These are phyloP conservation scores for Pichia gijzeniarum DNA, from an alignment of 805 yeast species.

Conservation along the genomic window DNA sequence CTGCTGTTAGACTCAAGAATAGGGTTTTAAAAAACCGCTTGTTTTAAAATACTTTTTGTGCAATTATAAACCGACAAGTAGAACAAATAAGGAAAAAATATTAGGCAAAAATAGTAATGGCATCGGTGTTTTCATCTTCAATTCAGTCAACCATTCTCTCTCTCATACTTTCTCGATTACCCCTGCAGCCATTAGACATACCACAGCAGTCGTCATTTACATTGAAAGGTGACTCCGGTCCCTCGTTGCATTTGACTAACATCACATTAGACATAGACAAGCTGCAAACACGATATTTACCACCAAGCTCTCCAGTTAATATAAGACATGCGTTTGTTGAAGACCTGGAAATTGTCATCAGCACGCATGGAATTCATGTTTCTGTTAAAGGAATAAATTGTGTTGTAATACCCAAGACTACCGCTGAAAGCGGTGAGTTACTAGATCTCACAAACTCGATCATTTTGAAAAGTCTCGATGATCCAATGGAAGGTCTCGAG, in stretches of 20 bases:
- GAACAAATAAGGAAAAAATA: too few species aligned
- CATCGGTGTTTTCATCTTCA: slow-evolving; percentile 11
- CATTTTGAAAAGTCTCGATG: slow-evolving; percentile 7
- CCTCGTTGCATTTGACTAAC: slow-evolving; percentile 10
- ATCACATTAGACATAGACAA: slow-evolving; percentile 15
- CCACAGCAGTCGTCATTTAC: slow-evolving; percentile 11
- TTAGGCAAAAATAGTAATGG: slow-evolving; percentile 11
- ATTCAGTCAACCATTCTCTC: slow-evolving; percentile 13
- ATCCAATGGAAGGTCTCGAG: slow-evolving; percentile 42
- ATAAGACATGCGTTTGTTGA: slow-evolving; percentile 11
- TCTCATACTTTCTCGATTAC: slow-evolving; percentile 11
- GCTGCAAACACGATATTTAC: slow-evolving; percentile 10
- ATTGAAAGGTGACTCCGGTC: slow-evolving; percentile 8
- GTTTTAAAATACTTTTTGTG: too few species aligned
- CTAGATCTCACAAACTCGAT: slow-evolving; percentile 6
- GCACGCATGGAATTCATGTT: slow-evolving; percentile 11
- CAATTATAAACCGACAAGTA: too few species aligned
- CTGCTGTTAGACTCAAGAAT: too few species aligned
- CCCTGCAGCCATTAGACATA: slow-evolving; percentile 12
- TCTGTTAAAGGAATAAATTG: slow-evolving; percentile 3
- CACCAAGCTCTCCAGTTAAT: slow-evolving; percentile 10
- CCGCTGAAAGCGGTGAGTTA: not conserved
- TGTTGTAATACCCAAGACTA: slow-evolving; percentile 10
- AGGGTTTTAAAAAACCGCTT: too few species aligned
- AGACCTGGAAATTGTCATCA: slow-evolving; percentile 7